phyloP scores from a whole-genome alignment of 192 early-diverging fungal genomes.

The Umbelopsis vinacea region DNA sequence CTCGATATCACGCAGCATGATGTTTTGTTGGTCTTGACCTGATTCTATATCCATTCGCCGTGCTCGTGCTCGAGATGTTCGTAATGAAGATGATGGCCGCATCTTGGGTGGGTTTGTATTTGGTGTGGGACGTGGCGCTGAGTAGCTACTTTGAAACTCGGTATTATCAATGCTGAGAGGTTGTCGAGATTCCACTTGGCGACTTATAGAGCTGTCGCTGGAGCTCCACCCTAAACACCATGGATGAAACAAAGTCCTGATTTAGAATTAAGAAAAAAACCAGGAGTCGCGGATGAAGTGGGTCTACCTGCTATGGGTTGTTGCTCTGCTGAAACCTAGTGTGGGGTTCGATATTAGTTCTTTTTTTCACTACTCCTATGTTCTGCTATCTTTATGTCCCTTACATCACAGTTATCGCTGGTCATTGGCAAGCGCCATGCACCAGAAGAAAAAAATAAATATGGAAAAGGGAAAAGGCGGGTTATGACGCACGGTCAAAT shows the following conservation, averaged over 20 bases:
- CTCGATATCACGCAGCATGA: slow-evolving; percentile 33
- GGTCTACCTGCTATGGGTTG: not conserved
- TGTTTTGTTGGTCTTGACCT: not conserved
- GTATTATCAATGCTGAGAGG: not conserved
- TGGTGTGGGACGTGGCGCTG: slow-evolving; percentile 7
- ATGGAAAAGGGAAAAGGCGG: not conserved
- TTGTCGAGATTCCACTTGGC: not conserved
- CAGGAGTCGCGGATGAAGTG: not conserved
- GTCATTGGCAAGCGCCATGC: slow-evolving; percentile 17
- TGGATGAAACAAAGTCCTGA: not conserved
- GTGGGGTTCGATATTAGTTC: not conserved
- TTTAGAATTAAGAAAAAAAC: not conserved
- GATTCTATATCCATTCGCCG: slow-evolving; percentile 5
- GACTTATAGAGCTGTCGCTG: not conserved
- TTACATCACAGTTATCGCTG: slow-evolving; percentile 18
- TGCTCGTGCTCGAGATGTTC: not conserved
- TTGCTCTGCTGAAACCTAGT: slow-evolving; percentile 9
- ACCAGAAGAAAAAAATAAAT: slow-evolving; percentile 3
- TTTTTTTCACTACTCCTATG: too few relatives aligned
- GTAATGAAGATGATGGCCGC: slow-evolving; percentile 1
- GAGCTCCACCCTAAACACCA: not conserved
- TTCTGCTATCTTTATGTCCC: not conserved
- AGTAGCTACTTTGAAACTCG: slow-evolving; percentile 6
- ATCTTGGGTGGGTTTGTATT: not conserved
- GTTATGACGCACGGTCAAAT: slow-evolving; percentile 11